Conservation (phyloP, 2,329 filamentous ascomycete genomes). For the Rutstroemia sp. region DNA sequence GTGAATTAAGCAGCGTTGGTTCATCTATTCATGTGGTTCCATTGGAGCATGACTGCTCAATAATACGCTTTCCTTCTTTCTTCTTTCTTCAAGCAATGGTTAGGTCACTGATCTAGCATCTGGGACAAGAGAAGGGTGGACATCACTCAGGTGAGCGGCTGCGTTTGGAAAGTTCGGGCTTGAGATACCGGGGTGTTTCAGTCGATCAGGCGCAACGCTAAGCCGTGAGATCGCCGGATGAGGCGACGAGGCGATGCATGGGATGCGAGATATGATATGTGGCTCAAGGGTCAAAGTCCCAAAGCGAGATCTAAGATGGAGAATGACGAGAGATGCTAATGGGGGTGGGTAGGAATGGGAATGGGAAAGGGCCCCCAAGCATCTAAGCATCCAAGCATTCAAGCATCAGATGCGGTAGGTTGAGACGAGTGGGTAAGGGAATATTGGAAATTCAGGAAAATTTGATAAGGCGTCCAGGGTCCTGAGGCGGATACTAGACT, state of each 20-base stretch:
- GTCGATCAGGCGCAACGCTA: conserved; percentile 21
- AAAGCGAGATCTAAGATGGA: not conserved
- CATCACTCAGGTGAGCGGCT: not conserved
- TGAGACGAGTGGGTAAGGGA: not conserved
- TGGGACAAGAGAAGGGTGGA: not conserved
- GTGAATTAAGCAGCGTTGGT: not conserved
- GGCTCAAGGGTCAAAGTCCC: not conserved
- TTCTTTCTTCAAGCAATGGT: not conserved
- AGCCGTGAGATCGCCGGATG: conserved; percentile 19
- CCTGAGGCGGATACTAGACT: not conserved
- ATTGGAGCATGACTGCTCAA: conserved; percentile 1
- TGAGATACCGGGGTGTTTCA: conserved; percentile 5
- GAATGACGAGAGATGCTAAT: not conserved
- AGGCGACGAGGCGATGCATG: conserved; percentile 22
- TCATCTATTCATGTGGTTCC: not conserved
- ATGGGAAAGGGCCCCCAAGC: not conserved
- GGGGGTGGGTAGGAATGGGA: not conserved
- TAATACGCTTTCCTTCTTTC: conserved; percentile 4
- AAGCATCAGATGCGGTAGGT: not conserved
- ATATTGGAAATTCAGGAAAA: not conserved
- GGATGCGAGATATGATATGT: conserved; percentile 12
- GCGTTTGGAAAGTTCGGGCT: conserved; percentile 9
- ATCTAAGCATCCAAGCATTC: not conserved
- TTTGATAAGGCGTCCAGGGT: not conserved
- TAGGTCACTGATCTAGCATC: too few species aligned